These are phyloP conservation scores for Digitaria exilis DNA, from an alignment of 202 grass and related monocot species.

Conservation along the genomic window DNA sequence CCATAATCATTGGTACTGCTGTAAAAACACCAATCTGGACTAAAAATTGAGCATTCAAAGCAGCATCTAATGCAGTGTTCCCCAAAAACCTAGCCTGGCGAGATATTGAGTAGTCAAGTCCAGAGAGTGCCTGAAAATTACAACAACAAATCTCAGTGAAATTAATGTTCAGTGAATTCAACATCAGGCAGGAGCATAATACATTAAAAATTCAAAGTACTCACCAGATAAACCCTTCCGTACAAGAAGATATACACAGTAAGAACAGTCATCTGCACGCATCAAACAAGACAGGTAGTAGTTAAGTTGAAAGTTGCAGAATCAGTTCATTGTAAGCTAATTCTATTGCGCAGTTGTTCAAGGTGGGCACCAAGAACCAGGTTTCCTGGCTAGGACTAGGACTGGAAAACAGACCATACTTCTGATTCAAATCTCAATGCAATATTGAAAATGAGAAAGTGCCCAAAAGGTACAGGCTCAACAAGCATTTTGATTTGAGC, in stretches of 20 bases:
- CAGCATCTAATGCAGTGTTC: slow-evolving; percentile 86
- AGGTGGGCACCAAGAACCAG: neutral
- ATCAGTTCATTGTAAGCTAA: neutral
- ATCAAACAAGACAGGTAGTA: slow-evolving; percentile 17
- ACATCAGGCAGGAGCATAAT: slow-evolving; percentile 14
- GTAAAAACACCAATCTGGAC: slow-evolving; percentile 97
- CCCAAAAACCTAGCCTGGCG: slow-evolving; percentile 59
- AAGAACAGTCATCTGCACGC: slow-evolving; percentile 86
- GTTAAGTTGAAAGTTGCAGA: slow-evolving; percentile 11
- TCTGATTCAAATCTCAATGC: neutral
- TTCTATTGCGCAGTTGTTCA: neutral
- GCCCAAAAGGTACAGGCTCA: neutral
- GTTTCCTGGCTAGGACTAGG: neutral
- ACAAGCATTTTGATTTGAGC: neutral
- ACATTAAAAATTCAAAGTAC: slow-evolving; percentile 14
- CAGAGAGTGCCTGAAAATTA: slow-evolving; percentile 87
- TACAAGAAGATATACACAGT: slow-evolving; percentile 97
- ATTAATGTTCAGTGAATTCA: slow-evolving; percentile 3
- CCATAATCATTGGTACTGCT: slow-evolving; percentile 95
- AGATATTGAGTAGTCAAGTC: slow-evolving; percentile 81
- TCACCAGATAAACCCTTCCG: slow-evolving; percentile 90
- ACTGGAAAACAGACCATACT: neutral
- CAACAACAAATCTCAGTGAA: slow-evolving; percentile 25
- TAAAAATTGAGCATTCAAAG: slow-evolving; percentile 95
- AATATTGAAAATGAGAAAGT: neutral